These are phyloP conservation scores for Podospora tetraspora DNA, from an alignment of 495 filamentous ascomycete species.

Conservation along the genomic window DNA sequence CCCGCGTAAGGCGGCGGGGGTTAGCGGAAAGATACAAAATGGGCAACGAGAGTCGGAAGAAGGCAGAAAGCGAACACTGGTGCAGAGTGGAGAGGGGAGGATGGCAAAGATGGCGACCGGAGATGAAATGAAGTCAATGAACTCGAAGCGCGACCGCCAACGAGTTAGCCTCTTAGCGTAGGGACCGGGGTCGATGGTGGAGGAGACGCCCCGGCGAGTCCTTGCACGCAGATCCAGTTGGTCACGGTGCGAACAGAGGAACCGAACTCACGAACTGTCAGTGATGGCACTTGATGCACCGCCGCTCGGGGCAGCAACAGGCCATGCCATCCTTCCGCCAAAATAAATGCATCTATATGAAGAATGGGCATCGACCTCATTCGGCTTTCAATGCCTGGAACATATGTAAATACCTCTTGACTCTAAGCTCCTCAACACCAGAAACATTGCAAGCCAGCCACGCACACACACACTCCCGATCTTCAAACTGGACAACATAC, in stretches of 20 bases:
- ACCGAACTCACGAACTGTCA: neutral
- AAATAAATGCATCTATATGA: neutral
- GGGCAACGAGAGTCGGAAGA: constrained; percentile 8
- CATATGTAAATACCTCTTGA: too few species aligned
- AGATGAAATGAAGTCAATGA: constrained; percentile 33
- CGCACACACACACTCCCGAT: neutral
- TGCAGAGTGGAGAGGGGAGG: constrained; percentile 9
- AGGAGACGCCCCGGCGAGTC: neutral
- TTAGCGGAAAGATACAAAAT: neutral
- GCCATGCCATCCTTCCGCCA: neutral
- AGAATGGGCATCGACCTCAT: neutral
- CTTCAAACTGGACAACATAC: neutral
- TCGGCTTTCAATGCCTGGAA: neutral
- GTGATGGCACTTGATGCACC: neutral
- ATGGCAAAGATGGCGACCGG: constrained; percentile 17
- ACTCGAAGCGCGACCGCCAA: constrained; percentile 18
- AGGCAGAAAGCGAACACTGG: constrained; percentile 1
- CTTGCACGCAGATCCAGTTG: neutral
- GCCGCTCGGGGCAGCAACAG: neutral
- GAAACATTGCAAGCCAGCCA: neutral
- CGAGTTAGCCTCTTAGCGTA: constrained; percentile 2
- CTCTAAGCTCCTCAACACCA: neutral
- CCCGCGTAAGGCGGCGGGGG: constrained; percentile 1
- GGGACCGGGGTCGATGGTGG: constrained; percentile 8
- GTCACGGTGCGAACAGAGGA: neutral